Evolutionary conservation across 2,329 filamentous ascomycete genomes (phyloP), one percentile per base, ranked within the genome.

Genomic region (Sporothrix globosa): DNA sequence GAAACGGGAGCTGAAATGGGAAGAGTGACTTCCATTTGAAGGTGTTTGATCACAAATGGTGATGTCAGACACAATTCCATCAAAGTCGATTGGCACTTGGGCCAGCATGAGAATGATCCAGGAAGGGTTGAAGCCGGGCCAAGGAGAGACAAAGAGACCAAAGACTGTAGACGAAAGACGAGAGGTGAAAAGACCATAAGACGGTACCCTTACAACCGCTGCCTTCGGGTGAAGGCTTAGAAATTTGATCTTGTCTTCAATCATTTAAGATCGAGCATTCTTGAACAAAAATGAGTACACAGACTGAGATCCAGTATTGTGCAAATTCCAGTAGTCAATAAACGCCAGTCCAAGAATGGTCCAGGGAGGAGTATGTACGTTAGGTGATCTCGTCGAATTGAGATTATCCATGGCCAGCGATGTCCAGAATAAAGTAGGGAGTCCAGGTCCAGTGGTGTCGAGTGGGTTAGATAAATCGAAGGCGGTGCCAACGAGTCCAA

Each of bases 391-490:
- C 46, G 24, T 53, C 46, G 63, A 34, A 54, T 21, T 30, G 61
- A 50, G 44, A 21, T 48, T 21, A 17, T 52, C 48, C 63, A 53
- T 39, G n/a, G 19, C 44, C 46, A 66, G 27, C 21, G 19, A 19
- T 34, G 30, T 52, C 63, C 63, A 53, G 63, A 34, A 39, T 34
- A 52, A 3, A 52, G 27, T 30, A 24, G 19, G 27, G 24, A 44
- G 46, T 66, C 63, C 63, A 66, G 14, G 63, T 66, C 63, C 63
- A 66, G 27, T 34, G 13, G 61, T 27, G 58, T 39, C 39, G 58
- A 27, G 58, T 21, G n/a, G 21, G 10, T 13, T 13, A 34, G 24
- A 30, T n/a, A 44, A 3, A 50, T n/a, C 24, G 17, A 50, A 27
- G 61, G 44, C 41, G 21, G 27, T n/a, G 61, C 46, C 61, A 34